Conservation (phyloP, 2,329 filamentous ascomycete species). For the Paracorniculantispora psalliotae region DNA sequence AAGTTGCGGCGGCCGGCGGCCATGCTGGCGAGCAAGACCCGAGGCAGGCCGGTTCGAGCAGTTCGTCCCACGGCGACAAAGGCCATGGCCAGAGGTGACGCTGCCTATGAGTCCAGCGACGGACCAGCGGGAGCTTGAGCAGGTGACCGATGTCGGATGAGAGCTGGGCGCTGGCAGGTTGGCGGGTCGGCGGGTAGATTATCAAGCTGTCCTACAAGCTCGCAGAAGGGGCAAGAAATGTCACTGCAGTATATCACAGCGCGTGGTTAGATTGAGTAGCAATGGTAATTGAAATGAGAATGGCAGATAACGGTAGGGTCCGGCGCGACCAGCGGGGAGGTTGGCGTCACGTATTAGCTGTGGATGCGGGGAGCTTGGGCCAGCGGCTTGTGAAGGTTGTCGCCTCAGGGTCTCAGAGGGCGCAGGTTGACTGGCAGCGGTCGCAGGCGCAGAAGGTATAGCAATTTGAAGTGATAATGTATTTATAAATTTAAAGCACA, state of each 20-base stretch:
- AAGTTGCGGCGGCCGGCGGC: conserved; percentile 40
- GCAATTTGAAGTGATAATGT: too few species aligned
- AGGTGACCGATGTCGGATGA: neutral
- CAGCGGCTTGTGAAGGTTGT: conserved; percentile 12
- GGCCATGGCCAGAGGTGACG: conserved; percentile 33
- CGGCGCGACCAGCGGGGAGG: neutral
- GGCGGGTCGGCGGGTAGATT: neutral
- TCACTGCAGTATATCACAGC: neutral
- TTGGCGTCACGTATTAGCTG: conserved; percentile 5
- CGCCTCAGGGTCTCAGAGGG: too few species aligned
- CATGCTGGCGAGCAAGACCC: conserved; percentile 27
- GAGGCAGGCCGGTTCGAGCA: conserved; percentile 35
- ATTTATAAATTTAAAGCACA: too few species aligned
- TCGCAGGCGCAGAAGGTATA: too few species aligned
- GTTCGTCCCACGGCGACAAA: conserved; percentile 39
- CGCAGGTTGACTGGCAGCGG: neutral
- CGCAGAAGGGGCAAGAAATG: neutral
- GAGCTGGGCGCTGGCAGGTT: neutral
- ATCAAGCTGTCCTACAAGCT: neutral
- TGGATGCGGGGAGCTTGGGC: conserved; percentile 24
- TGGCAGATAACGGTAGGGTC: neutral
- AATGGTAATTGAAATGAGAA: neutral
- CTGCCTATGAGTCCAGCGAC: neutral
- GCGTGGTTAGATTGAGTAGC: neutral
- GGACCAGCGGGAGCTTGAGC: conserved; percentile 11